These are phyloP conservation scores for Iris pallida DNA, from an alignment of 116 monocot genomes.

Conservation along the genomic window DNA sequence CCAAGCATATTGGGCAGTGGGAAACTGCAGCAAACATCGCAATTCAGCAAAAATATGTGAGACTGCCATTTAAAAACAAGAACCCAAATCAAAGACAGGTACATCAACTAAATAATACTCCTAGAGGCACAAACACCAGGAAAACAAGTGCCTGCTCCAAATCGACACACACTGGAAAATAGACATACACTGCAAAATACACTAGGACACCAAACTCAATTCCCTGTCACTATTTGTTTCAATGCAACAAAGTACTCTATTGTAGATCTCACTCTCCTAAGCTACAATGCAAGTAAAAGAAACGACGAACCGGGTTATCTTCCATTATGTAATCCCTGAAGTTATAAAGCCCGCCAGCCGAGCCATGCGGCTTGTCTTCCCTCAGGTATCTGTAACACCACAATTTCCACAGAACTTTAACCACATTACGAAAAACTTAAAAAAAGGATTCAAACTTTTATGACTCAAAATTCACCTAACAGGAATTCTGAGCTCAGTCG, in stretches of 20 bases:
- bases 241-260: too few species aligned
- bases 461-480: conserved; percentile 19
- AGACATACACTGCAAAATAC: neutral
- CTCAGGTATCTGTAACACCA: conserved; percentile 54
- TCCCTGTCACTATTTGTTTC: too few species aligned
- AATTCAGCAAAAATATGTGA: conserved; percentile 74
- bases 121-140: too few species aligned
- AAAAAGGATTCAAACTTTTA: neutral
- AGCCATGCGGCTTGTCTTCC: conserved; percentile 88
- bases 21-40: conserved; percentile 75
- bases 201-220: neutral
- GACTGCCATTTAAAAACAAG: conserved; percentile 34
- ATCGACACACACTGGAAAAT: too few species aligned
- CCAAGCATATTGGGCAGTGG: conserved; percentile 64
- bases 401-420: neutral
- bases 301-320: conserved; percentile 54
- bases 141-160: too few species aligned
- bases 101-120: too few species aligned
- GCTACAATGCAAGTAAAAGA: neutral
- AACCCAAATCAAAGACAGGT: neutral
- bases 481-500: conserved; percentile 41
- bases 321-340: conserved; percentile 82
- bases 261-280: too few species aligned
- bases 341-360: conserved; percentile 76
- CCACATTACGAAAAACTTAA: neutral